Base-by-base conservation (phyloP, 2,329 filamentous ascomycete species). In the Colletotrichum sp. region DNA sequence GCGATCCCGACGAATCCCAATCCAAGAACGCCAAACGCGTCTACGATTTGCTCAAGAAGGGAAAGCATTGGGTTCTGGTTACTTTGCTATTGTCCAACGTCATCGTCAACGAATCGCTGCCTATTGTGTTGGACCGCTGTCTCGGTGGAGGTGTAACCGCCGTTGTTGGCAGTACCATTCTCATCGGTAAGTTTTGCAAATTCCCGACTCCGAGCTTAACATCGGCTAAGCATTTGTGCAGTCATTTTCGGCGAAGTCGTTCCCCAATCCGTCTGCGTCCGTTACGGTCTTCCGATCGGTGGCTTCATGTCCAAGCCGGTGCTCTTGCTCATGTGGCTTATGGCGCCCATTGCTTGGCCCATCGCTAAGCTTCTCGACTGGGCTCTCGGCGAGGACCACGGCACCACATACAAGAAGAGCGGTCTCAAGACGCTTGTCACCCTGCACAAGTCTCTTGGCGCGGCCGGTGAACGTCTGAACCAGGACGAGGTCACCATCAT, bases 401-500 rank as follows among this genome's bases (percentile, higher is more conserved):
- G 96, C 69, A 98, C 96, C 1, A 93, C 96, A 59, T 99, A 99
- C 91, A 99, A 99, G 87, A 99, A 99, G 88, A 96, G 96, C 77
- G 97, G 97, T 0, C 87, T 99, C 80, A 99, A 99, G 88, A 99
- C 97, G 0, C 89, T 99, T 34, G 97, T 99, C 32, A 98, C 96
- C 1, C 89, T 99, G 18, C 97, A 99, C 87, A 96, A 98, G 85
- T 98, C 95, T 3, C 88, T 99, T 15, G 97, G 97, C 32, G 93
- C 95, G 62, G 94, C 94, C 34, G 94, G 94, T 52, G 96, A 99
- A 82, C 94, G 97, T 74, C 88, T 99, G 70, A 99, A 98, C 85
- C 94, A 98, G 80, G 97, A 99, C 82, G 97, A 99, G 85, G 97
- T 99, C 79, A 99, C 97, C 76, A 99, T 99, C 84, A 99, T 99